Base-by-base conservation (phyloP, 2,329 filamentous ascomycete species). In the Phialemoniopsis sp. region DNA sequence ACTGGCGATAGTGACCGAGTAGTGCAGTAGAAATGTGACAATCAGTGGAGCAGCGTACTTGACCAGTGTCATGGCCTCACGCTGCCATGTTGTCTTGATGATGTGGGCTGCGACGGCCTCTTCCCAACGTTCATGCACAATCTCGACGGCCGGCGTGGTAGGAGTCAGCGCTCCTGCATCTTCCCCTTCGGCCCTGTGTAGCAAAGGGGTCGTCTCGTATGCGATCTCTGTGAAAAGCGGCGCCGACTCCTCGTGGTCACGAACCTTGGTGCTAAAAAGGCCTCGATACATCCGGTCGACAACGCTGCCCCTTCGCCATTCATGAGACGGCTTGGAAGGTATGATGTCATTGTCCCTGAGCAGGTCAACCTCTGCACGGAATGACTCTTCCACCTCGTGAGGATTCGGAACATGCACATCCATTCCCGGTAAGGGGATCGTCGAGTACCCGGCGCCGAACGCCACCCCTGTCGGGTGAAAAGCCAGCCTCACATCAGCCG, bases 1-100 rank as follows among this genome's bases (percentile, higher is more conserved):
- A 53, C 73, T 78, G 3, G 76, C 74, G 29, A 82, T 70, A 0
- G 76, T 80, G 42, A 82, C 63, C 18, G 76, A 80, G 55, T 82
- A 82, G 52, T 82, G 78, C 8, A 82, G 63, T 26, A 81, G 38
- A 52, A 81, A 82, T 2, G 78, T 81, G 16, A 76, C 52, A 48
- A 79, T 70, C 32, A 82, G 57, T 0, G 77, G 73, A 16, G 63
- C 59, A 1, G 77, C 70, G 52, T 80, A 80, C 53, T 69, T 69
- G 26, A 63, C 60, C 28, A 89, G 61, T 3, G 82, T 79, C 54
- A 81, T 82, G 9, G 78, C 66, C 64, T 89, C 85, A 41, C 83
- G 72, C 49, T 78, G 73, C 82, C 83, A 87, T 13, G 80, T 84
- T 5, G 83, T 87, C 37, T 78, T 73, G 46, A 87, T 84, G 51